Base-by-base conservation (phyloP, 768 basidiomycete genomes). In the Auriculariales sp. region DNA sequence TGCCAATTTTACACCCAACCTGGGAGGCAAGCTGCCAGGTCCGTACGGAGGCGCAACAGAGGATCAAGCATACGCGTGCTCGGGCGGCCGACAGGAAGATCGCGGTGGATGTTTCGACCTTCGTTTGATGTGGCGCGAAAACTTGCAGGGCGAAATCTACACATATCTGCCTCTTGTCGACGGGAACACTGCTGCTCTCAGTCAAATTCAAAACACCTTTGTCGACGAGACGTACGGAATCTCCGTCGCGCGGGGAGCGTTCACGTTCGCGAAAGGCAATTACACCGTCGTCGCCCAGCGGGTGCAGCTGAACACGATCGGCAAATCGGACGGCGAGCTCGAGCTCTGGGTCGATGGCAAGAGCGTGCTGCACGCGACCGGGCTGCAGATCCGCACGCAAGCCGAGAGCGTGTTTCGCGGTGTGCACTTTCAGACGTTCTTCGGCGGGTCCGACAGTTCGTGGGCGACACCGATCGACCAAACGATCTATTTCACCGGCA, bases 361-460 rank as follows among this genome's bases (percentile, higher is more conserved):
- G 66, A 78, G 75, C 57, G 75, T 80, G 49, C 70, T 86, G 60
- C 73, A 68, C 49, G 71, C 78, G 31, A 56, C 54, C n/a, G 77
- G 77, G n/a, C 66, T 87, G 17, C 68, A 75, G 51, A 65, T 85
- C 31, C 66, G 77, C 46, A 68, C 74, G 52, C 66, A 65, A 49
- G 61, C 59, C 27, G 62, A 64, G 1, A 74, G 75, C 33, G 70
- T 68, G 54, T 73, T 86, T 57, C 70, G 75, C 30, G 83, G 84
- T 19, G 74, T 83, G 52, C 76, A 77, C 61, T 74, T 80, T 10
- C 79, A 85, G 65, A 81, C 82, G n/a, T 85, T 85, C 73, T 85
- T 87, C 55, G 82, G 82, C 42, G 80, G 77, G 72, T 55, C 50
- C 66, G 57, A 46, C 15, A 19, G 44, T 28, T 39, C 35, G 24